A percentile compares a stretch with the other conserved stretches of the same genome.
Conservation (phyloP, 305 asterid genomes). For the Fraxinus velutina region DNA sequence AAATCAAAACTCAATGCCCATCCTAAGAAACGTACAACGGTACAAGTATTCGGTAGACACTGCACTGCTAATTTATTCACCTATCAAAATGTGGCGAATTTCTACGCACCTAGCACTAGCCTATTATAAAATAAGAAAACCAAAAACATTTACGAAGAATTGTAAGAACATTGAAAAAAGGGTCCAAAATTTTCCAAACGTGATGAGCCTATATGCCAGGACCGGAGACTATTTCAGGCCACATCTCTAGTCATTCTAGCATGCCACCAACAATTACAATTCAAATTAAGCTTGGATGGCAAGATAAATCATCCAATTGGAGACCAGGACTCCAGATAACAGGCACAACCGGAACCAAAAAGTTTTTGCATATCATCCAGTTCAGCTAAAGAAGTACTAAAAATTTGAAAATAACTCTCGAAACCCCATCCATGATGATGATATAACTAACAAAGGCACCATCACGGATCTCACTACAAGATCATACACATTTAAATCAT, state of each 20-base stretch:
- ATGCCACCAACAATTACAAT: background rate
- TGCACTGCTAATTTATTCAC: background rate
- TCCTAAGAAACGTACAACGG: background rate
- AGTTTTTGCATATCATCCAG: background rate
- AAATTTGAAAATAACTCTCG: background rate
- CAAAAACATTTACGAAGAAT: background rate
- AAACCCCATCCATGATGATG: background rate
- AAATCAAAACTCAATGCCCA: background rate
- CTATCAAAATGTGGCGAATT: background rate
- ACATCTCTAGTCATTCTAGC: background rate
- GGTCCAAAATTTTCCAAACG: background rate
- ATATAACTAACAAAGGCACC: background rate
- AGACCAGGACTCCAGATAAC: background rate
- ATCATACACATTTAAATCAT: background rate
- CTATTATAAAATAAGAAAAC: background rate
- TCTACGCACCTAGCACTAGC: background rate
- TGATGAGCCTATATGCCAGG: background rate
- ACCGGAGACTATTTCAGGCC: background rate
- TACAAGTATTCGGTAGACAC: background rate
- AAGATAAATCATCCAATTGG: background rate
- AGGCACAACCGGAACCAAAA: background rate
- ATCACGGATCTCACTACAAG: background rate
- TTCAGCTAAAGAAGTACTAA: background rate
- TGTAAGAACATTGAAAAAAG: background rate
- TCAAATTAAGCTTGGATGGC: background rate